Evolutionary conservation across 441 rosid genomes (phyloP).

Genomic region (Monsonia emarginata): DNA sequence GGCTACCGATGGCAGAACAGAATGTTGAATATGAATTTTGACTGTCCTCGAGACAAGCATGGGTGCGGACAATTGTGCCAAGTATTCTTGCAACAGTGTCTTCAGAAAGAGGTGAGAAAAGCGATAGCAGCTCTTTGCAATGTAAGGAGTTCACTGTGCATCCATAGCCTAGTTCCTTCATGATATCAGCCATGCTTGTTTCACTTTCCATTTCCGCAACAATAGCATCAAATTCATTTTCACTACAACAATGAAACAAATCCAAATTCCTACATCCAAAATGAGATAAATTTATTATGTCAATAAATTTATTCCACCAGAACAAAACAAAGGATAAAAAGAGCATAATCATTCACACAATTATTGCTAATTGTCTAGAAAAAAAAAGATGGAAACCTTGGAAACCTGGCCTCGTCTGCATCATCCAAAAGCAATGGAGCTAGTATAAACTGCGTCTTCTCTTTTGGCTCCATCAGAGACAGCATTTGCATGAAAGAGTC

Average conservation of each 20-base stretch:
- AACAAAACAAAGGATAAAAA: background rate
- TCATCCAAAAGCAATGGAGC: slow-evolving; percentile 59
- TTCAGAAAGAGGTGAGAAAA: slow-evolving; percentile 60
- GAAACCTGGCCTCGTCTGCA: slow-evolving; percentile 38
- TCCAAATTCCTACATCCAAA: slow-evolving; percentile 40
- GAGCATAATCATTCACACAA: background rate
- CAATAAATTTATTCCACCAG: background rate
- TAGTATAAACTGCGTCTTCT: slow-evolving; percentile 44
- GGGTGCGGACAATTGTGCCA: slow-evolving; percentile 49
- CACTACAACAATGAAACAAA: slow-evolving; percentile 34
- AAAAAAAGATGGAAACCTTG: slow-evolving; percentile 18
- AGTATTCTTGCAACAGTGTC: slow-evolving; percentile 58
- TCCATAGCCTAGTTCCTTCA: slow-evolving; percentile 85
- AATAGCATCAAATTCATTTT: slow-evolving; percentile 66
- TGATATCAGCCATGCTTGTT: slow-evolving; percentile 57
- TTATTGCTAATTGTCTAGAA: background rate
- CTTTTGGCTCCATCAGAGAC: slow-evolving; percentile 51
- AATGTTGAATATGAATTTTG: slow-evolving; percentile 59
- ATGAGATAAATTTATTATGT: slow-evolving; percentile 5
- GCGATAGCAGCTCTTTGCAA: slow-evolving; percentile 72
- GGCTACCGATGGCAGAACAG: slow-evolving; percentile 60
- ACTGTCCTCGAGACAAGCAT: slow-evolving; percentile 57
- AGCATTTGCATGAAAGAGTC: slow-evolving; percentile 62
- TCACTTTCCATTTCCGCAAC: slow-evolving; percentile 85
- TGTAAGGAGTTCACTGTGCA: slow-evolving; percentile 62